Evolutionary conservation across 2,329 filamentous ascomycete genomes (phyloP).

Genomic region (Fonsecaea nubica): DNA sequence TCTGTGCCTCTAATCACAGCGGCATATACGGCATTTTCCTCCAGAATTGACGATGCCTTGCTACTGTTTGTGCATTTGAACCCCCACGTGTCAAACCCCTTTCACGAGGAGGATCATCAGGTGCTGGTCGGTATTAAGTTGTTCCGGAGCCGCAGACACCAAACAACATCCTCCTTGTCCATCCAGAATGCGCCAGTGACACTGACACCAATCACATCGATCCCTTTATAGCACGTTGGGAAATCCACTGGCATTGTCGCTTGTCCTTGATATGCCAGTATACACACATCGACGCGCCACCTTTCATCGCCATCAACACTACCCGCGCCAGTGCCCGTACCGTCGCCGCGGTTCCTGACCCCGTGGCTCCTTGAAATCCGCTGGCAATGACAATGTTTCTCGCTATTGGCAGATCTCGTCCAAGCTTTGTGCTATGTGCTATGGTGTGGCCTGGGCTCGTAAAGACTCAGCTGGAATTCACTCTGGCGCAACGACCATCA

Average conservation of each 20-base stretch:
- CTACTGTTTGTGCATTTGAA: background rate
- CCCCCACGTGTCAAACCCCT: background rate
- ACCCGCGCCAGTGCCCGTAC: background rate
- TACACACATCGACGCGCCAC: conserved; percentile 3
- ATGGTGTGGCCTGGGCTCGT: background rate
- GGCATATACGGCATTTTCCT: background rate
- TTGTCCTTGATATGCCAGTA: background rate
- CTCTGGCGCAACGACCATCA: background rate
- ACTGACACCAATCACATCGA: conserved; percentile 14
- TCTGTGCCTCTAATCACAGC: background rate
- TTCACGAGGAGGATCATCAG: background rate
- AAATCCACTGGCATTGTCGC: conserved; percentile 7
- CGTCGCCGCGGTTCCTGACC: background rate
- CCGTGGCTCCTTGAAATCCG: background rate
- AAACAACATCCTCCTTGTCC: background rate
- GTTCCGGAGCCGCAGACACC: background rate
- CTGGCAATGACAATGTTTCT: background rate
- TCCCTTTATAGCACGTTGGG: conserved; percentile 13
- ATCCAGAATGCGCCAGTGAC: conserved; percentile 5
- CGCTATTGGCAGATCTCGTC: background rate
- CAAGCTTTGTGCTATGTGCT: background rate
- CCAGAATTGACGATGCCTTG: too few relatives aligned
- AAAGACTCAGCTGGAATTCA: conserved; percentile 3
- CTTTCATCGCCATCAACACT: conserved; percentile 3
- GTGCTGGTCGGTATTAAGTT: background rate